A percentile compares a stretch with the other conserved stretches of the same genome.
Evolutionary conservation across 1,284 basidiomycete genomes (phyloP).

Genomic region (Rhodofomes roseus): DNA sequence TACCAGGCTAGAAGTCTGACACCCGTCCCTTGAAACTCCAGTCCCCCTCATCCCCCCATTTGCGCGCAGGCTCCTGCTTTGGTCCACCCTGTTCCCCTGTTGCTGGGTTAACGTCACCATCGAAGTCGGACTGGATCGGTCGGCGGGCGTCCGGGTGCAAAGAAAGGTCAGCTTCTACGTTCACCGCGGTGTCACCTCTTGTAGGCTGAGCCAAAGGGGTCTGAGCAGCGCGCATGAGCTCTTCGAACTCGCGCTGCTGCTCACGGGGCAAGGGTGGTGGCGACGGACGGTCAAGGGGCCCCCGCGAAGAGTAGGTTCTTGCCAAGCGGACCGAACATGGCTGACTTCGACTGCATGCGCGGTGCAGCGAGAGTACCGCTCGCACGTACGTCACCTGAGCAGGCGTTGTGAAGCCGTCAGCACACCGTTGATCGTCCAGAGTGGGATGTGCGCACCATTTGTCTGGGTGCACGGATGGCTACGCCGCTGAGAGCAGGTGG

Average conservation of each 20-base stretch:
- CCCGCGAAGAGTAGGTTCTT: conserved; percentile 23
- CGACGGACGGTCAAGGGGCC: conserved; percentile 50
- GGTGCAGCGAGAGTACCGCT: not conserved
- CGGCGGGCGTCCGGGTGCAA: conserved; percentile 68
- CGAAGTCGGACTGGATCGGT: conserved; percentile 59
- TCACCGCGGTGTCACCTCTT: conserved; percentile 13
- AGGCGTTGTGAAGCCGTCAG: not conserved
- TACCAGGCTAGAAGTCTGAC: conserved; percentile 61
- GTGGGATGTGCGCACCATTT: not conserved
- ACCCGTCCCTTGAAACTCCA: conserved; percentile 84
- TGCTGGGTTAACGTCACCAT: conserved; percentile 67
- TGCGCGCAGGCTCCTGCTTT: conserved; percentile 67
- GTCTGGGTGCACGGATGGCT: not conserved
- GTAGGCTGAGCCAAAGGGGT: conserved; percentile 35
- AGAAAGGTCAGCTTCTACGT: conserved; percentile 37
- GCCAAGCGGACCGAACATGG: not conserved
- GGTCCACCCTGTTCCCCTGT: conserved; percentile 79
- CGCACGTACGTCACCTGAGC: not conserved
- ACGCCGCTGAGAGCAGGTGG: not conserved
- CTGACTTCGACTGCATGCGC: not conserved
- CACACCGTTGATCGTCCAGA: not conserved
- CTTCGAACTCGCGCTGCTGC: conserved; percentile 75
- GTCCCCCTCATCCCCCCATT: conserved; percentile 62
- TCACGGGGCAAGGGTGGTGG: conserved; percentile 68
- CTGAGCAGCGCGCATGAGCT: conserved; percentile 60